Base-by-base conservation (phyloP, 202 grass and related monocot genomes). In the Hordeum pubiflorum region DNA sequence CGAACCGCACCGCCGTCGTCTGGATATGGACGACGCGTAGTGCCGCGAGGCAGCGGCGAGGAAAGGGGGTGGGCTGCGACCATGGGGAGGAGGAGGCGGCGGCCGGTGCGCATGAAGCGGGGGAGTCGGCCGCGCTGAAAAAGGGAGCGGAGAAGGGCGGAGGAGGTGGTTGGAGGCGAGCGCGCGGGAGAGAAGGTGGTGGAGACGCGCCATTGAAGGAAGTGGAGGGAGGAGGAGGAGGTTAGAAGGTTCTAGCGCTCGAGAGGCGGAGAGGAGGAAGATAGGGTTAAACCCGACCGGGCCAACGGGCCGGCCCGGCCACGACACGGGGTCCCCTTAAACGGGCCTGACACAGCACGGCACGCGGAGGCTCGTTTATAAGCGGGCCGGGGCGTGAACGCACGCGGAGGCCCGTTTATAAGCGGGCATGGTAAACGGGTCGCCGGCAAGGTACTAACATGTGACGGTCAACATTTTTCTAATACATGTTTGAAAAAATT, bases 121-220 rank as follows among this genome's bases (percentile, higher is more conserved):
- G 57, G 52, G 69, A 41, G 5, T 63, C 20, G 4, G 36, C 31
- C 67, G 74, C 52, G 63, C 33, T 15, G 74, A 62, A 2, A 22
- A 61, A 26, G 20, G 41, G 40, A 26, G 15, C 7, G 3, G 54
- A 10, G 57, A 56, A 13, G 66, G 10, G 32, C 54, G 74, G 23
- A 68, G 58, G 34, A 72, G 66, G 38, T 31, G 41, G n/a, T 48
- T 75, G 3, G 71, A 75, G 18, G 84, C 79, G 44, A 92, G 83
- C 26, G 40, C 50, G 60, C 91, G 88, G 43, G 69, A 83, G 7
- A 91, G 83, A 21, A 70, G 4, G 43, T 82, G 79, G 77, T 78
- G 80, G 76, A 85, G 79, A 6, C 86, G 83, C 79, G 59, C 84
- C 93, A 97, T 93, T 59, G 63, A 52, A 15, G 63, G 36, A 34